Conservation (phyloP, 257 asterid species). For the Nicotiana obtusifolia region DNA sequence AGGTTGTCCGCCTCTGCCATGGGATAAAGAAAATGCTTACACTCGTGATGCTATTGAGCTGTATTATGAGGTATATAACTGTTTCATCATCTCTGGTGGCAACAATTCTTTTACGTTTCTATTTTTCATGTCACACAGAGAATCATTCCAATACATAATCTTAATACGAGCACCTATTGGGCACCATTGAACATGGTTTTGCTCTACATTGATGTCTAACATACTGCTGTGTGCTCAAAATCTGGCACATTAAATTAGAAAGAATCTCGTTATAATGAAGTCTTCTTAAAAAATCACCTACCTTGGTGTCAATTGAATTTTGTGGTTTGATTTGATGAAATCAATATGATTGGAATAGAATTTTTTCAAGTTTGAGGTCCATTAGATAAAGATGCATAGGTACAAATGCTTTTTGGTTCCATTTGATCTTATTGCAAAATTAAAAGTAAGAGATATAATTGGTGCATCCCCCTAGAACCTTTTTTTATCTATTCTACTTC, state of each 20-base stretch:
- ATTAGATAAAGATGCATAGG: background rate
- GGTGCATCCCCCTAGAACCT: background rate
- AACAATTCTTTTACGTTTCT: background rate
- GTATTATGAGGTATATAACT: conserved; percentile 72
- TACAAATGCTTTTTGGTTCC: background rate
- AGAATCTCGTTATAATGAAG: background rate
- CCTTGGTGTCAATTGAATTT: background rate
- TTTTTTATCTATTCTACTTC: background rate
- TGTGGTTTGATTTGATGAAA: background rate
- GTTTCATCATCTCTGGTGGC: background rate
- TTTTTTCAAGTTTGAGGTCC: background rate
- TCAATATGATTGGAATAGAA: background rate
- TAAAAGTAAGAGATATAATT: background rate
- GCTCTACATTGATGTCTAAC: background rate
- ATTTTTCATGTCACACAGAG: background rate
- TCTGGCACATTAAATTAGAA: background rate
- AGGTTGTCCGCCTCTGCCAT: conserved; percentile 63
- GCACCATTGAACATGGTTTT: background rate
- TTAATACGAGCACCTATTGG: background rate
- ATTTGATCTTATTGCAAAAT: background rate
- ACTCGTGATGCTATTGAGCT: conserved; percentile 76
- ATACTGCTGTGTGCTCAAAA: background rate
- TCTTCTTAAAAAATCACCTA: background rate
- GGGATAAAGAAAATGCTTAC: conserved; percentile 72
- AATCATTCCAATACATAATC: background rate